These are phyloP conservation scores for Taiozyma onychis DNA, from an alignment of 1,139 yeast species.

Conservation along the genomic window DNA sequence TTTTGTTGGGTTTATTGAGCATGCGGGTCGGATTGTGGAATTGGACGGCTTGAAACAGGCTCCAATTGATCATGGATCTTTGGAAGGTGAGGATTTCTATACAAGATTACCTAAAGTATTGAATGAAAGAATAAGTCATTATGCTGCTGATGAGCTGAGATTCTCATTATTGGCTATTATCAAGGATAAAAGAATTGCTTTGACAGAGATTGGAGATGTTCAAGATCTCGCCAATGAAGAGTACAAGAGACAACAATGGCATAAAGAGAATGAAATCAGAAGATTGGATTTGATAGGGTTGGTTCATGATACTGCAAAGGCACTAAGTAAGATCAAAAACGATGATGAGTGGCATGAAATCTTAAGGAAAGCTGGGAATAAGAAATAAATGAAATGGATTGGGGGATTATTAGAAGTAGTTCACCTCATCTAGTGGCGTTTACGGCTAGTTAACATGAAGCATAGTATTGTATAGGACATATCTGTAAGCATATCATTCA, in stretches of 20 bases:
- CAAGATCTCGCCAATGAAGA: slow-evolving; percentile 29
- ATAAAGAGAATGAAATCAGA: slow-evolving; percentile 39
- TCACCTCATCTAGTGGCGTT: too few species aligned
- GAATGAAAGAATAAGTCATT: slow-evolving; percentile 40
- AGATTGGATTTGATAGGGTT: slow-evolving; percentile 53
- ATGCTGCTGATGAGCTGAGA: slow-evolving; percentile 45
- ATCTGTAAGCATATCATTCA: neutral
- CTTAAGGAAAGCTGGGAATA: slow-evolving; percentile 27
- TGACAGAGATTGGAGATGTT: slow-evolving; percentile 35
- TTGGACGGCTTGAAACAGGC: slow-evolving; percentile 58
- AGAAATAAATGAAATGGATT: neutral
- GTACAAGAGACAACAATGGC: slow-evolving; percentile 34
- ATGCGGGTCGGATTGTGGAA: slow-evolving; percentile 50
- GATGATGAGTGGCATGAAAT: slow-evolving; percentile 43
- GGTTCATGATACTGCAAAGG: slow-evolving; percentile 41
- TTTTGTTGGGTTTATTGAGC: slow-evolving; percentile 50
- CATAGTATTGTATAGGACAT: neutral
- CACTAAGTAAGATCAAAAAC: slow-evolving; percentile 30
- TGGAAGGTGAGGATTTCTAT: slow-evolving; percentile 36
- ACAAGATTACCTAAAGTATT: slow-evolving; percentile 40
- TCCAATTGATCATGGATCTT: slow-evolving; percentile 50
- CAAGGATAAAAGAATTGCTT: slow-evolving; percentile 41
- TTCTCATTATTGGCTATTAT: slow-evolving; percentile 58
- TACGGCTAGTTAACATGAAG: too few species aligned
- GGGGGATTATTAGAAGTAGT: neutral